Percentiles rank a stretch among this genome's conserved stretches.
Evolutionary conservation across 202 grass and related monocot species (phyloP).

Genomic region (Musa balbisiana): DNA sequence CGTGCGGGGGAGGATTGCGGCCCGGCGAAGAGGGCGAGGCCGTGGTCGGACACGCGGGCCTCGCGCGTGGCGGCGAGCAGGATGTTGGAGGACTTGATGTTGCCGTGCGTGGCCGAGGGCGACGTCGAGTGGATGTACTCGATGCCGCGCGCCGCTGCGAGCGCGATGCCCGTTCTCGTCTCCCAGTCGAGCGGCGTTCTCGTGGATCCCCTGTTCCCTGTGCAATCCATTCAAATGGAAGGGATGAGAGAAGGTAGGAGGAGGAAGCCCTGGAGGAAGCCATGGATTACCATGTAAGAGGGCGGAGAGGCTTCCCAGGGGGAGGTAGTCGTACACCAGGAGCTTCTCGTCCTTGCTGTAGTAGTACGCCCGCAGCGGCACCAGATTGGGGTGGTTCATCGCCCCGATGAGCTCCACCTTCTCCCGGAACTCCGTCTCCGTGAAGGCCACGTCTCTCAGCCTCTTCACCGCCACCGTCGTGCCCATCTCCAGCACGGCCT

Average conservation of each 20-base stretch:
- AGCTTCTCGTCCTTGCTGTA: background rate
- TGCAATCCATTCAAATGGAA: background rate
- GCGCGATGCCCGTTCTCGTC: background rate
- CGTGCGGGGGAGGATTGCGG: background rate
- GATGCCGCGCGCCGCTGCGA: background rate
- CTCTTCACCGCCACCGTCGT: background rate
- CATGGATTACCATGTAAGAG: background rate
- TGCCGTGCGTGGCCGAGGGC: background rate
- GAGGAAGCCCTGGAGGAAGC: background rate
- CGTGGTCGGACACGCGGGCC: background rate
- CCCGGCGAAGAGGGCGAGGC: background rate
- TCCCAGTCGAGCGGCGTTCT: background rate
- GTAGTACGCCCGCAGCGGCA: background rate
- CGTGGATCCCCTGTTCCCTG: background rate
- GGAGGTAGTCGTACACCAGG: background rate
- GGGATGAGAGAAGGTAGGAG: background rate
- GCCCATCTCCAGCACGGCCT: background rate
- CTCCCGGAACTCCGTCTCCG: background rate
- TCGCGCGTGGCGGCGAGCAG: background rate
- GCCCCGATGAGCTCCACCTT: background rate
- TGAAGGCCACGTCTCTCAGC: background rate
- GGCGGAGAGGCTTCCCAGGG: background rate
- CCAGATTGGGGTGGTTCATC: background rate
- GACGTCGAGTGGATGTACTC: background rate
- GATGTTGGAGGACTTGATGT: constrained; percentile 8